Conservation (phyloP, 1,284 basidiomycete genomes). For the Anthracocystis setariae region DNA sequence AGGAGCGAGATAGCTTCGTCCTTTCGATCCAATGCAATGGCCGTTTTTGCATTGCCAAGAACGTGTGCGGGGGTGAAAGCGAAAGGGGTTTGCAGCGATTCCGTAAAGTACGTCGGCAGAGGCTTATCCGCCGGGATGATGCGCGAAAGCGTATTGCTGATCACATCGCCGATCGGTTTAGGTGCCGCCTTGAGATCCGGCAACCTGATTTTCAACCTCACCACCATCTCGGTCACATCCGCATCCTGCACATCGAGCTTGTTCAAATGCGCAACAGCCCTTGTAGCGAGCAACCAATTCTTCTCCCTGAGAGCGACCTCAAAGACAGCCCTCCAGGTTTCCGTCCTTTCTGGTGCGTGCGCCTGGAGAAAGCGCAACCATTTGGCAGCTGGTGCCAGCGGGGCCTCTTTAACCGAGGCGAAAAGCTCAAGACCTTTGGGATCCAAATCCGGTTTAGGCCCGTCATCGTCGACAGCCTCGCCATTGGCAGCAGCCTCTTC, state of each 20-base stretch:
- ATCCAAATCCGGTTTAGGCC: constrained; percentile 71
- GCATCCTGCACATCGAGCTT: constrained; percentile 74
- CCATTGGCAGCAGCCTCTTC: constrained; percentile 40
- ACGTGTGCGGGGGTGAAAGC: constrained; percentile 2
- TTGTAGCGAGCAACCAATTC: constrained; percentile 81
- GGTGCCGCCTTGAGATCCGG: constrained; percentile 32
- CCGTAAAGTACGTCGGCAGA: constrained; percentile 77
- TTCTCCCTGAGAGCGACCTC: constrained; percentile 82
- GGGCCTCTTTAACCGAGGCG: constrained; percentile 55
- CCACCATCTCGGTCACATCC: constrained; percentile 77
- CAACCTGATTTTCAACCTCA: constrained; percentile 73
- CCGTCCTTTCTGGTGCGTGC: constrained; percentile 71
- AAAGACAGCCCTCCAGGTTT: constrained; percentile 80
- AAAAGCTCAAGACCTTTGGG: constrained; percentile 54
- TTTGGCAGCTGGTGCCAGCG: constrained; percentile 81
- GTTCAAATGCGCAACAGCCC: constrained; percentile 76
- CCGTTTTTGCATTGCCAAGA: constrained; percentile 17
- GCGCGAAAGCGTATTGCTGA: constrained; percentile 68
- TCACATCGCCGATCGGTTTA: constrained; percentile 64
- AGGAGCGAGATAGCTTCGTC: constrained; percentile 29
- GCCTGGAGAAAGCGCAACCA: constrained; percentile 77
- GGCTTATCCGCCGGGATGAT: constrained; percentile 64
- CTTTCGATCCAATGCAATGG: constrained; percentile 9
- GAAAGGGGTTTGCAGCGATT: constrained; percentile 10
- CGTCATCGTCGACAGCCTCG: constrained; percentile 78